Evolutionary conservation across 208 protist genomes (phyloP).

Genomic region (Crithidia mellificae): DNA sequence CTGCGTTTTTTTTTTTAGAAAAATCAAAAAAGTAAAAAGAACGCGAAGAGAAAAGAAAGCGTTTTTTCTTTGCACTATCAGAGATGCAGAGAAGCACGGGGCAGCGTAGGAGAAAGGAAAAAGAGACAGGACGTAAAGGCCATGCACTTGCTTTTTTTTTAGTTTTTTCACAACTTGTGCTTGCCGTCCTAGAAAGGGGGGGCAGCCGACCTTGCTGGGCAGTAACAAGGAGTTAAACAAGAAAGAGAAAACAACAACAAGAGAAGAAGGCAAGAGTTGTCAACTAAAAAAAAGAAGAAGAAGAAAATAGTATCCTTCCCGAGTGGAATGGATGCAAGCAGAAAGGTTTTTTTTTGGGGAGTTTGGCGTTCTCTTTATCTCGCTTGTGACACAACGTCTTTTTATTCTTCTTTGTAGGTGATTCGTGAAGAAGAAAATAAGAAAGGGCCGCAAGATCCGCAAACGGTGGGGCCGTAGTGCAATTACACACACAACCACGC

Average conservation of each 20-base stretch:
- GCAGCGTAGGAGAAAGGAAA: not conserved
- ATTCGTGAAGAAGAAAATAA: not conserved
- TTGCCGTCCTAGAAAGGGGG: not conserved
- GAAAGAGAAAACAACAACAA: too few species aligned
- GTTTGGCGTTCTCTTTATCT: not conserved
- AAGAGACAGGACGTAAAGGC: not conserved
- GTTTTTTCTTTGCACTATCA: not conserved
- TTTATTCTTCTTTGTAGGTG: constrained; percentile 1
- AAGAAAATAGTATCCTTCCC: not conserved
- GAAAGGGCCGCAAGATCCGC: not conserved
- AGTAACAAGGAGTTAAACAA: not conserved
- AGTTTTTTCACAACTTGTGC: not conserved
- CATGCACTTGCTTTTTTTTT: not conserved
- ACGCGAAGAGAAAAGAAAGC: not conserved
- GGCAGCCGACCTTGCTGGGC: not conserved
- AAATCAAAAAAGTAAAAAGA: not conserved
- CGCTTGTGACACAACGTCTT: not conserved
- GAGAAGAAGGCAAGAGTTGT: too few species aligned
- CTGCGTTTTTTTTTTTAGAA: too few species aligned
- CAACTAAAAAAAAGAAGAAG: not conserved
- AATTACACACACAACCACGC: too few species aligned
- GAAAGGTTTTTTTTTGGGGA: not conserved
- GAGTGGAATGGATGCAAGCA: not conserved
- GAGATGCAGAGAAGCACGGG: not conserved
- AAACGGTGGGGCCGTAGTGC: not conserved